These are phyloP conservation scores for Cyphellophora attinorum DNA, from an alignment of 2,329 filamentous ascomycete genomes.

Conservation along the genomic window DNA sequence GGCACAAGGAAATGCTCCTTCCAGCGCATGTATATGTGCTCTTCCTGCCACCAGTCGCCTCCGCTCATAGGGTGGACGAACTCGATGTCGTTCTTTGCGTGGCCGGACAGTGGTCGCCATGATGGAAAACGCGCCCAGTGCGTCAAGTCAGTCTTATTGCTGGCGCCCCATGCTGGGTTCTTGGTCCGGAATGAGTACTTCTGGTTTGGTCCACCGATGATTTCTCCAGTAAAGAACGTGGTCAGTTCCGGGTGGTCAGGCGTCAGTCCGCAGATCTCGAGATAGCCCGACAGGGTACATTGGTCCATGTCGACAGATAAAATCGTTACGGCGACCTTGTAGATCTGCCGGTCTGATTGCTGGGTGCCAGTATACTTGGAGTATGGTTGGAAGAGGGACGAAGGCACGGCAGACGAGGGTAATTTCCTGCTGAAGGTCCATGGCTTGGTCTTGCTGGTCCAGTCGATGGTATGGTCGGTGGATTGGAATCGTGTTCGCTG, in stretches of 20 bases:
- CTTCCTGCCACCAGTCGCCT: constrained; percentile 53
- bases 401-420: constrained; percentile 62
- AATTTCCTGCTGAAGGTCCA: constrained; percentile 16
- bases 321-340: constrained; percentile 93
- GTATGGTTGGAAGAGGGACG: constrained; percentile 75
- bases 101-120: constrained; percentile 67
- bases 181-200: constrained; percentile 92
- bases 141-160: constrained; percentile 78
- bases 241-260: constrained; percentile 95
- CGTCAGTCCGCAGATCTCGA: constrained; percentile 94
- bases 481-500: too few relatives aligned
- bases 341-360: constrained; percentile 83
- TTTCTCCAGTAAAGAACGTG: constrained; percentile 96
- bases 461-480: constrained; percentile 14
- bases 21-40: constrained; percentile 98
- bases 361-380: constrained; percentile 87
- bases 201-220: constrained; percentile 60
- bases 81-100: constrained; percentile 35
- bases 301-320: constrained; percentile 93
- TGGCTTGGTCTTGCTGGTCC: constrained; percentile 7
- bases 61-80: constrained; percentile 25
- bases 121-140: constrained; percentile 89
- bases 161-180: constrained; percentile 84
- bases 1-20: constrained; percentile 97
- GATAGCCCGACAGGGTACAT: constrained; percentile 88